A percentile compares a stretch with the other conserved stretches of the same genome.
Conservation (phyloP, 257 asterid species). For the Dorcoceras hygrometricum region DNA sequence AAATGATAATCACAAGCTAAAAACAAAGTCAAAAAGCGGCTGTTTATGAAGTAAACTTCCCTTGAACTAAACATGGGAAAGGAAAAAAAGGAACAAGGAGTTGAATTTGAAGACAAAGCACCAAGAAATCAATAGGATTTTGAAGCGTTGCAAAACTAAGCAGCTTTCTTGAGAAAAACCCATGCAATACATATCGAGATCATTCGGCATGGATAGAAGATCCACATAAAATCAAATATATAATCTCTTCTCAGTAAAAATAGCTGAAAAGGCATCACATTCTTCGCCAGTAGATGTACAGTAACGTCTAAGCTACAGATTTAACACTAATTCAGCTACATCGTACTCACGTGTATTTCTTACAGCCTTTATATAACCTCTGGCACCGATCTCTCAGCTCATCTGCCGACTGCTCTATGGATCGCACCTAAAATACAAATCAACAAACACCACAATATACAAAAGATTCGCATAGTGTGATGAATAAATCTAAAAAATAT, state of each 20-base stretch:
- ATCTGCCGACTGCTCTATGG: constrained; percentile 73
- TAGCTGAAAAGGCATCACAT: not conserved
- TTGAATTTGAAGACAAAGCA: not conserved
- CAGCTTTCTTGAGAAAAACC: not conserved
- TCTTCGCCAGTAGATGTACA: not conserved
- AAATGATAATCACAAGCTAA: no score
- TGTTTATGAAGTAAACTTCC: no score
- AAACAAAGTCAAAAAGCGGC: no score
- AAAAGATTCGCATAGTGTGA: not conserved
- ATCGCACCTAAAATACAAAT: constrained; percentile 54
- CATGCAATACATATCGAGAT: not conserved
- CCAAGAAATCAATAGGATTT: no score
- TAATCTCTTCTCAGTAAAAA: not conserved
- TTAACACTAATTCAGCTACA: not conserved
- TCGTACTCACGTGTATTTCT: constrained; percentile 76
- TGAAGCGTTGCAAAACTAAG: not conserved
- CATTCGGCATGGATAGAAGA: constrained; percentile 2
- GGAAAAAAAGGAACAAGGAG: not conserved
- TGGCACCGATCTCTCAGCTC: constrained; percentile 93
- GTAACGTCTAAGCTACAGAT: not conserved
- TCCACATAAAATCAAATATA: constrained; percentile 3
- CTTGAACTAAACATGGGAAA: no score
- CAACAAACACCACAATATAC: constrained; percentile 17
- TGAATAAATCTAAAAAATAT: not conserved
- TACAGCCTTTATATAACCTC: constrained; percentile 76